These are phyloP conservation scores for Panellus pusillus DNA, from an alignment of 768 basidiomycete species.

Conservation along the genomic window DNA sequence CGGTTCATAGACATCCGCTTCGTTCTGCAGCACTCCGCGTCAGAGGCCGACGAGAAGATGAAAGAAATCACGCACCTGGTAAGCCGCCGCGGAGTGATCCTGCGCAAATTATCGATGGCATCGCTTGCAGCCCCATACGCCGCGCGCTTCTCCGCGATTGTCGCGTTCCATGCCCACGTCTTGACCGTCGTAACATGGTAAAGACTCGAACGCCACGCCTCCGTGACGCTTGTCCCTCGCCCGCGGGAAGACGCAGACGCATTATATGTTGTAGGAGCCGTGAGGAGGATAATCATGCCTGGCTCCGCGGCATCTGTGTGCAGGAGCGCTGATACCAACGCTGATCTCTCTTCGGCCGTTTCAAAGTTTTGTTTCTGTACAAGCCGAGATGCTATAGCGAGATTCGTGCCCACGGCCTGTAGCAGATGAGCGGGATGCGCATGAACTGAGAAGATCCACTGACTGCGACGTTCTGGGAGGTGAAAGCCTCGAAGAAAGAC, in stretches of 20 bases:
- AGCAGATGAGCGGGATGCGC: not conserved
- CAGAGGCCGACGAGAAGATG: not conserved
- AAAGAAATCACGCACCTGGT: slow-evolving; percentile 34
- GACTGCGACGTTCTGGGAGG: too few relatives aligned
- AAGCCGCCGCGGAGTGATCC: slow-evolving; percentile 46
- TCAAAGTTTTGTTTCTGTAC: slow-evolving; percentile 41
- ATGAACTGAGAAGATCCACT: slow-evolving; percentile 1
- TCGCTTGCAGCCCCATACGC: slow-evolving; percentile 34
- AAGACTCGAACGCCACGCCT: slow-evolving; percentile 40
- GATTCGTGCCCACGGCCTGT: slow-evolving; percentile 39
- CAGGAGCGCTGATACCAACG: too few relatives aligned
- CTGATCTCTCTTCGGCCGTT: slow-evolving; percentile 29
- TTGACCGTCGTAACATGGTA: slow-evolving; percentile 47
- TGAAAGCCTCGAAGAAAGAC: slow-evolving; percentile 33
- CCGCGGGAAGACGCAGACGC: slow-evolving; percentile 24
- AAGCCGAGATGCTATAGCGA: slow-evolving; percentile 46
- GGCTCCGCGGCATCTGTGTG: slow-evolving; percentile 10
- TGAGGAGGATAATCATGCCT: slow-evolving; percentile 41
- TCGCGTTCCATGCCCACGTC: slow-evolving; percentile 49
- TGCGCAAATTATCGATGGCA: slow-evolving; percentile 41
- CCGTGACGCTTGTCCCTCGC: slow-evolving; percentile 43
- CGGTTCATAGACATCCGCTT: slow-evolving; percentile 50
- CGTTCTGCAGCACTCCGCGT: slow-evolving; percentile 33
- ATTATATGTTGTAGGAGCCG: slow-evolving; percentile 28
- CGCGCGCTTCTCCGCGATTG: slow-evolving; percentile 32